Conservation (phyloP, 495 filamentous ascomycete genomes). For the Annulohypoxylon nitens region DNA sequence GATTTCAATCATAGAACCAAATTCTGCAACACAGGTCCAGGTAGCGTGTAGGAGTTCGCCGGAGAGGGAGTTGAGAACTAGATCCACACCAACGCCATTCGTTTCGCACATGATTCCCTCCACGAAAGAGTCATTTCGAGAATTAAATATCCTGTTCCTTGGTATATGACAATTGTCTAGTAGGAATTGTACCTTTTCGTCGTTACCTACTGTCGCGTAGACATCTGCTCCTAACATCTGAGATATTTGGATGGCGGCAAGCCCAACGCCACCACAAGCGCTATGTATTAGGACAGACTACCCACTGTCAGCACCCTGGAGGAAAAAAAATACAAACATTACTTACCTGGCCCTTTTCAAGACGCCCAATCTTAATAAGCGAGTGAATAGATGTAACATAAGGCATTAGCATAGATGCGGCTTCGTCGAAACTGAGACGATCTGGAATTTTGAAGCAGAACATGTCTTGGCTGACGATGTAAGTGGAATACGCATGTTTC, state of each 20-base stretch:
- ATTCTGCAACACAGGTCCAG: constrained; percentile 68
- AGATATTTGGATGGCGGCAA: constrained; percentile 68
- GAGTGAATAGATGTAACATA: constrained; percentile 65
- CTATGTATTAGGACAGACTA: constrained; percentile 68
- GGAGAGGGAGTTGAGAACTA: constrained; percentile 66
- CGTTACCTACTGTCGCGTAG: constrained; percentile 61
- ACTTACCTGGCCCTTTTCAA: constrained; percentile 52
- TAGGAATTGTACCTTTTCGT: constrained; percentile 58
- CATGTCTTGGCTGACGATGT: constrained; percentile 36
- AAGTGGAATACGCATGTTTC: constrained; percentile 47
- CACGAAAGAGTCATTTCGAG: constrained; percentile 53
- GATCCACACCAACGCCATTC: constrained; percentile 60
- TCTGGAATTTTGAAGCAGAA: constrained; percentile 55
- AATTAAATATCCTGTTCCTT: constrained; percentile 61
- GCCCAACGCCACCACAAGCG: constrained; percentile 68
- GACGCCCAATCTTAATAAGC: constrained; percentile 49
- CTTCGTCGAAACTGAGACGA: constrained; percentile 57
- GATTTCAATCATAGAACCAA: constrained; percentile 69
- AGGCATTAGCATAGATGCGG: constrained; percentile 61
- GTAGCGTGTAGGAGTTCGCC: constrained; percentile 64
- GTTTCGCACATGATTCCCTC: constrained; percentile 60
- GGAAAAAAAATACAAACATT: too few species aligned
- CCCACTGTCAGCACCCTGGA: constrained; percentile 52
- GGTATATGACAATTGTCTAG: constrained; percentile 56
- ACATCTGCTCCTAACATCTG: constrained; percentile 63